A percentile compares a stretch with the other conserved stretches of the same genome.
phyloP scores from a whole-genome alignment of 2,329 filamentous ascomycete species.

The Curvularia hawaiiensis region DNA sequence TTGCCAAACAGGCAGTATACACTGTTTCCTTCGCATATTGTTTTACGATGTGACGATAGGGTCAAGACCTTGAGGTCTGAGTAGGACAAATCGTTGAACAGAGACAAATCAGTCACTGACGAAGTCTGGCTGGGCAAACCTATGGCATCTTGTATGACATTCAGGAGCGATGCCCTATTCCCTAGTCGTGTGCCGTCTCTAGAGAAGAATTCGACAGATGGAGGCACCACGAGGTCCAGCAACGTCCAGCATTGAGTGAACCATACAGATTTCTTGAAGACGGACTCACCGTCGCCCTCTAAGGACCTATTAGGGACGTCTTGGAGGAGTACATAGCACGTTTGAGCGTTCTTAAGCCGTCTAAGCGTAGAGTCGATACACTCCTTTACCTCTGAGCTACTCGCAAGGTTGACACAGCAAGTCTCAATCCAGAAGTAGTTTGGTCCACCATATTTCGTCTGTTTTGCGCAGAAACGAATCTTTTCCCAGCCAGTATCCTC shows the following conservation, averaged over 20 bases:
- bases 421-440: background rate
- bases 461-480: background rate
- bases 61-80: conserved; percentile 3
- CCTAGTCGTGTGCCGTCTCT: background rate
- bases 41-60: conserved; percentile 20
- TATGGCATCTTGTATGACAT: background rate
- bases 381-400: background rate
- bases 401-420: background rate
- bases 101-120: background rate
- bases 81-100: conserved; percentile 2
- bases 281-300: too few species aligned
- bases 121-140: background rate
- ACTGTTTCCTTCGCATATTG: conserved; percentile 14
- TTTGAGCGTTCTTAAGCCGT: too few species aligned
- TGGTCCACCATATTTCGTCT: background rate
- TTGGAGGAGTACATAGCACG: too few species aligned
- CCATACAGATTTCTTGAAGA: background rate
- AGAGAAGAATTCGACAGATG: conserved; percentile 19
- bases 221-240: conserved; percentile 23
- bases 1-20: conserved; percentile 25
- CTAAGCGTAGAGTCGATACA: background rate
- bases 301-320: too few species aligned
- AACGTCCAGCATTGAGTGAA: conserved; percentile 28
- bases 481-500: background rate
- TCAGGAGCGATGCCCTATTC: background rate